These are phyloP conservation scores for Diaporthe sp. DNA, from an alignment of 2,329 filamentous ascomycete genomes.

Conservation along the genomic window DNA sequence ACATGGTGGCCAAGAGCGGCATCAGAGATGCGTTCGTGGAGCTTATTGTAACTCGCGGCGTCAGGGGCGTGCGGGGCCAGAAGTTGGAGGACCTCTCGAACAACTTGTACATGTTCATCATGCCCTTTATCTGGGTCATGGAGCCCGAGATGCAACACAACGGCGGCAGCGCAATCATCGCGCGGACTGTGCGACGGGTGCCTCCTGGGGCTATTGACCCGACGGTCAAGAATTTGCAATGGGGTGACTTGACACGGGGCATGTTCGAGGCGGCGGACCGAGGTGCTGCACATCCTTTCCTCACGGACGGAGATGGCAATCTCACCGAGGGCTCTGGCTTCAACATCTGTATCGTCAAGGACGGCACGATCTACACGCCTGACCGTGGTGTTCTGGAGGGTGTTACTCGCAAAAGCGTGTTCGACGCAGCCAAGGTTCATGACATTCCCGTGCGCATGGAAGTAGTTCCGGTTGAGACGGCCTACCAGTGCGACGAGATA, in stretches of 20 bases:
- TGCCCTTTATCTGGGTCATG: slow-evolving; percentile 66
- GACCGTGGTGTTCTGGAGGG: slow-evolving; percentile 63
- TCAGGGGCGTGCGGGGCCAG: slow-evolving; percentile 56
- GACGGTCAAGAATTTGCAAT: slow-evolving; percentile 66
- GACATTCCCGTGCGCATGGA: slow-evolving; percentile 55
- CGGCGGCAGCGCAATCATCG: slow-evolving; percentile 59
- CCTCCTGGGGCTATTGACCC: slow-evolving; percentile 64
- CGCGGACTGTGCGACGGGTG: slow-evolving; percentile 59
- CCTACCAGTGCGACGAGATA: slow-evolving; percentile 62
- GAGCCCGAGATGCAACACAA: slow-evolving; percentile 56
- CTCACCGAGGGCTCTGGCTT: slow-evolving; percentile 65
- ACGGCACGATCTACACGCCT: slow-evolving; percentile 60
- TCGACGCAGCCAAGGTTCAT: slow-evolving; percentile 55
- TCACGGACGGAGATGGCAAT: slow-evolving; percentile 64
- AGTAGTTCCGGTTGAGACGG: slow-evolving; percentile 57
- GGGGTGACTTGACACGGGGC: slow-evolving; percentile 62
- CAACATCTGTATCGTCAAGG: slow-evolving; percentile 63
- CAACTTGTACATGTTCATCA: slow-evolving; percentile 62
- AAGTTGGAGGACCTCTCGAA: slow-evolving; percentile 54
- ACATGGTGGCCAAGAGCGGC: slow-evolving; percentile 61
- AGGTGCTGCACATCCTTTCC: slow-evolving; percentile 61
- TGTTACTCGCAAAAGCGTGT: slow-evolving; percentile 63
- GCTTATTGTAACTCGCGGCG: slow-evolving; percentile 64
- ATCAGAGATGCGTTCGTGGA: slow-evolving; percentile 66
- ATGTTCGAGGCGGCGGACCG: slow-evolving; percentile 63